Evolutionary conservation across 108 stramenopile species (phyloP), one percentile per base, ranked within the genome.

Genomic region (Nitzschia sp.): DNA sequence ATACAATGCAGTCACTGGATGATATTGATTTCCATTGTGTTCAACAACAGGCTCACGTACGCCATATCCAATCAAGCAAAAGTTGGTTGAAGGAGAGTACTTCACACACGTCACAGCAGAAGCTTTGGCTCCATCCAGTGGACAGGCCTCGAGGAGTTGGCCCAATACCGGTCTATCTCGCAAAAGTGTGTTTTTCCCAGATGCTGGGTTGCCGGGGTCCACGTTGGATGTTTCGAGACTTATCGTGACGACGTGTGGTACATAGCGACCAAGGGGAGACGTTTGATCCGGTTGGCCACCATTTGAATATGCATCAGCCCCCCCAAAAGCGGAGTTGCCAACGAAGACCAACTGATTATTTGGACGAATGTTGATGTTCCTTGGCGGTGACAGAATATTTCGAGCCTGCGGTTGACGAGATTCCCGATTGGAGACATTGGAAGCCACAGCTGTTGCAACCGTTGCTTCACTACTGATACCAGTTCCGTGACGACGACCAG

Each of bases 21-120:
- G 93, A 65, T 58, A 80, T 6, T 74, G 75, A 12, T 24, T 69
- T 10, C 71, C 67, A 48, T 76, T 71, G 26, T 69, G 44, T 3
- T 72, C 79, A 5, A 80, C 71, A 10, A 81, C 56, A 15, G 85
- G 88, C 62, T 91, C 90, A 25, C 92, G 80, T 11, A 91, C 89
- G 43, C 96, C 90, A 53, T 92, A 94, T 48, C 97, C 97, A 40
- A 98, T 83, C 50, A 98, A 71, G 59, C 96, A 95, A 80, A 88
- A 93, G 42, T 93, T 87, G 40, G 90, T 87, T 3, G 91, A 88
- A 10, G 97, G 96, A 12, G 91, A 91, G 66, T 95, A 88, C 64
- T 96, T 96, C 51, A 97, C 93, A 46, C 95, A 97, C 0, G 97
- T 97, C 19, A 98, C 94, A 24, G 90, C 92, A 0, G 80, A 80